Base-by-base conservation (phyloP, 1,139 yeast genomes). In the Pichia sp. region DNA sequence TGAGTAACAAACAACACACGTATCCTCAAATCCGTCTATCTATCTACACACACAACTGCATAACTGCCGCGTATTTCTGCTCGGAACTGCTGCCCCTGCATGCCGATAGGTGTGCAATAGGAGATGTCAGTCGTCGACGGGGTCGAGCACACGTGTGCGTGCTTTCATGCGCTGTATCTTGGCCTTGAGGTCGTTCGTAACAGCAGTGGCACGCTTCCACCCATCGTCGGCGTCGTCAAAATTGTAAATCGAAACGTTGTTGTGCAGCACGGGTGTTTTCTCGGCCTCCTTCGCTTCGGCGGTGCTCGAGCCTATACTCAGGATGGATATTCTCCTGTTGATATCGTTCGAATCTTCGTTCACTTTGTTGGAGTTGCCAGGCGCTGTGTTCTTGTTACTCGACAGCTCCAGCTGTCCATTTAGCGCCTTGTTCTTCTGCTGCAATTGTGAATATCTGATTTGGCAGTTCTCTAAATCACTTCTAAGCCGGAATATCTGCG, bases 131-230 rank as follows among this genome's bases (percentile, higher is more conserved):
- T 54, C 55, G 23, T 49, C 54, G 10, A 38, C 42, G 30, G 45
- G 8, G 32, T 61, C 64, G 45, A 64, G 51, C 52, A 63, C 64
- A 58, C 82, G 69, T 2, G 84, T 73, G 54, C 83, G 75, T 15
- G 89, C 89, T 67, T 85, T 87, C 97, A 90, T 90, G 70, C 87
- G 85, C 68, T 89, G 96, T 50, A 92, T 90, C 61, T 97, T 74
- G 0, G 90, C 96, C 67, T 87, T 87, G 30, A 67, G 59, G 68
- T 87, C 95, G 15, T 83, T 81, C 1, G 97, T 90, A 13, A 90
- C 95, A 62, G 88, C 96, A 0, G 95, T 93, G 0, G 97, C 97
- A 52, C 93, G 79, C 64, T 80, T 81, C 97, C 97, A 90, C 62
- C 86, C 83, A 56, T 87, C 95, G 61, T 84, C 89, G 53, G 77